These are phyloP conservation scores for Lycium ferocissimum DNA, from an alignment of 257 asterid genomes.

Conservation along the genomic window DNA sequence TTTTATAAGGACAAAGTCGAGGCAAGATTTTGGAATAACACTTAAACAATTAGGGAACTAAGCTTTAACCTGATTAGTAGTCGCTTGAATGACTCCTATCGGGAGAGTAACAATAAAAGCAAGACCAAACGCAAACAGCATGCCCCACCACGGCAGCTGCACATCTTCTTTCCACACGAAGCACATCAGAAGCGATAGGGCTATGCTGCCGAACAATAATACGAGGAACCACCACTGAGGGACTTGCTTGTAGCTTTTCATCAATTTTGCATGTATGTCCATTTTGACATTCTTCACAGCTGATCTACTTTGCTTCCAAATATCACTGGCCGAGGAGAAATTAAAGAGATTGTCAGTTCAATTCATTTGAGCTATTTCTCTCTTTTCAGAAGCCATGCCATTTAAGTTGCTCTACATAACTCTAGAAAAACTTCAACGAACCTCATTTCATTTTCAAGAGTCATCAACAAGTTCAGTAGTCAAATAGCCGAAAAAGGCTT, in stretches of 20 bases:
- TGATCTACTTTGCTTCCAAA: constrained; percentile 83
- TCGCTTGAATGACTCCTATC: constrained; percentile 92
- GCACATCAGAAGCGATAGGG: constrained; percentile 65
- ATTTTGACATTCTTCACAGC: constrained; percentile 69
- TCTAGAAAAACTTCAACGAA: not conserved
- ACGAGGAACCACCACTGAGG: constrained; percentile 93
- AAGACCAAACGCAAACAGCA: constrained; percentile 79
- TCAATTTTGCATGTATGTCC: constrained; percentile 78
- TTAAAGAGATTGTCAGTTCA: not conserved
- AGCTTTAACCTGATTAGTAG: constrained; percentile 79
- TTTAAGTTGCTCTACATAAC: not conserved
- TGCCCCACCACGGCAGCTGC: constrained; percentile 96
- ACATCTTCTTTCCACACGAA: constrained; percentile 82
- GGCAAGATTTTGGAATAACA: not conserved
- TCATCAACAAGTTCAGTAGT: not conserved
- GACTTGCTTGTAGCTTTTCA: constrained; percentile 85
- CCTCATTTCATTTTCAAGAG: not conserved
- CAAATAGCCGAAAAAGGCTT: not conserved
- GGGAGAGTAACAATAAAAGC: constrained; percentile 93
- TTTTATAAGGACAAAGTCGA: not conserved
- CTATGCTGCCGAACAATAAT: constrained; percentile 67
- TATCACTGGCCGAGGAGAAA: constrained; percentile 58
- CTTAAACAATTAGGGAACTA: not conserved
- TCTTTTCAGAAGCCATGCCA: too few relatives aligned
- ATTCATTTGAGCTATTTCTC: too few relatives aligned